Evolutionary conservation across 345 rosid genomes (phyloP), one percentile per base, ranked within the genome.

Genomic region (Stellera chamaejasme): DNA sequence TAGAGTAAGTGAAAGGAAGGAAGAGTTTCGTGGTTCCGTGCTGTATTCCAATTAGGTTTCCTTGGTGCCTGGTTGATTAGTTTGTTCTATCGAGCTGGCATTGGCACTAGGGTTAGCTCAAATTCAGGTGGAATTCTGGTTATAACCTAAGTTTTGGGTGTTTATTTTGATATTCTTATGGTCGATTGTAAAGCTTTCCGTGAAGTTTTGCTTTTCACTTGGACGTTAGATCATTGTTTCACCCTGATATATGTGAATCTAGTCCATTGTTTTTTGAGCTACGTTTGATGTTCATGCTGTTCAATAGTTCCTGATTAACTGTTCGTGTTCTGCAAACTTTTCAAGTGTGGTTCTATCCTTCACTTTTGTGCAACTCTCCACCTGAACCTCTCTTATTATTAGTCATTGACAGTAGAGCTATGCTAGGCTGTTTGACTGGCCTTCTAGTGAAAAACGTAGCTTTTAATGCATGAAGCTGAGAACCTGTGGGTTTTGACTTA

Each of bases 21-120:
- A 44, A 15, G 10, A 41, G 5, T 23, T 41, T 32, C 9, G 39
- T 32, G 39, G 5, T 32, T 32, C 39, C 9, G 45, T 10, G 13
- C 19, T 58, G 15, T 58, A n/a, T 14, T 15, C 10, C n/a, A 0
- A 15, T 8, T 9, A 41, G 9, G 41, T 41, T 10, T 45, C 8
- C 14, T 58, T 47, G 26, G 0, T 16, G 13, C 25, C 6, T 10
- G 8, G 23, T 54, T 62, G 39, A 15, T 52, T 52, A 45, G 42
- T 14, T 57, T 26, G 16, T 25, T 50, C 50, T 0, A n/a, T 5
- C 15, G 27, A 42, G 11, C 50, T 16, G 53, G 25, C 15, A 6
- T 11, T 44, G n/a, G 49, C 26, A 1, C 64, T 68, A 54, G 72
- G 76, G 59, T 73, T 43, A 28, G 56, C 54, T 43, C 44, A 56